phyloP scores from a whole-genome alignment of 129 eudicot species.

The Pittosporum tobira region DNA sequence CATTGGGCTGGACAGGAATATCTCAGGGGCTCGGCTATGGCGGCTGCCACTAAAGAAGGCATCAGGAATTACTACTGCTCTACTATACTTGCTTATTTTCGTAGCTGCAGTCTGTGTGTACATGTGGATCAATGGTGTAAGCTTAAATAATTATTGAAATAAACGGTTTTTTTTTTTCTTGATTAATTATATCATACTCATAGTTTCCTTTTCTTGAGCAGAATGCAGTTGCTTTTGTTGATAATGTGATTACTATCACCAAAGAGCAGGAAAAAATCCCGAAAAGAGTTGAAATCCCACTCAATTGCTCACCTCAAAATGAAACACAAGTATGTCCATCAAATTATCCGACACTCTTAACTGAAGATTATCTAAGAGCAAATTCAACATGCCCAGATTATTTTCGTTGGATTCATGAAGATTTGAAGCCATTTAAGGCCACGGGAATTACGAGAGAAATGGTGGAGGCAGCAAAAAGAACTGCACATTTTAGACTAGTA shows the following conservation, averaged over 20 bases:
- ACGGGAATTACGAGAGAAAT: slow-evolving; percentile 22
- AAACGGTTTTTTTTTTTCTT: slow-evolving; percentile 28
- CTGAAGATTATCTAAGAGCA: neutral
- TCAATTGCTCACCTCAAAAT: slow-evolving; percentile 10
- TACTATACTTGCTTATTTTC: neutral
- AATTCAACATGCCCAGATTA: slow-evolving; percentile 24
- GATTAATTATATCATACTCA: neutral
- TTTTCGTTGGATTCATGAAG: slow-evolving; percentile 31
- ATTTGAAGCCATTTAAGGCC: slow-evolving; percentile 20
- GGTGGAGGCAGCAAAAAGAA: slow-evolving; percentile 14
- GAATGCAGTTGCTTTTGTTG: slow-evolving; percentile 8
- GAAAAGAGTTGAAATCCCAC: slow-evolving; percentile 10
- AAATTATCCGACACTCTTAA: slow-evolving; percentile 10
- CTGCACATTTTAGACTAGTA: slow-evolving; percentile 25
- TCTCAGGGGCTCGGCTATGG: neutral
- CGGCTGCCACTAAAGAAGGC: neutral
- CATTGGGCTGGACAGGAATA: too few relatives aligned
- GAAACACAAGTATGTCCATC: slow-evolving; percentile 14
- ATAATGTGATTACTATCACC: neutral
- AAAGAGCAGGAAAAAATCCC: slow-evolving; percentile 1
- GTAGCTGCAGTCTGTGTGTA: neutral
- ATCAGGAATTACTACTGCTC: neutral
- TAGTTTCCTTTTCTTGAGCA: neutral
- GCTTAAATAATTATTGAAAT: neutral
- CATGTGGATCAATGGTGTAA: neutral